A percentile compares a stretch with the other conserved stretches of the same genome.
These are phyloP conservation scores for Penicillium sp. DNA, from an alignment of 2,329 filamentous ascomycete genomes.

Conservation along the genomic window DNA sequence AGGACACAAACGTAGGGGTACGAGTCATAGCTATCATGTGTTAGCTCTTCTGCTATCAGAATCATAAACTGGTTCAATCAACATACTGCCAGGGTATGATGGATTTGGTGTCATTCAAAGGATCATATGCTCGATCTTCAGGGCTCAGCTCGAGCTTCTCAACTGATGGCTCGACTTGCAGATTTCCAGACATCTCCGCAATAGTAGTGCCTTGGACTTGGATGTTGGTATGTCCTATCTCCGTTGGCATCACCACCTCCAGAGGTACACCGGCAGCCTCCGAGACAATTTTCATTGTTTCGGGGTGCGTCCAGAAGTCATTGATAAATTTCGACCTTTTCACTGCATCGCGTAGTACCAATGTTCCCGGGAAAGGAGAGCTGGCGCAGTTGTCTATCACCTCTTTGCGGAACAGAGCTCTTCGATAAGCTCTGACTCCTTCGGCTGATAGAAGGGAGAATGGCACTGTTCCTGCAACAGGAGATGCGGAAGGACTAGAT, in stretches of 20 bases:
- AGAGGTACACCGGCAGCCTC: slow-evolving; percentile 24
- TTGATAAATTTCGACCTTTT: slow-evolving; percentile 24
- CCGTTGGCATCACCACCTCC: slow-evolving; percentile 24
- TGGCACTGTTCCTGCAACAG: slow-evolving; percentile 14
- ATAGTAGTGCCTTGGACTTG: slow-evolving; percentile 20
- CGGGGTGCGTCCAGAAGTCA: slow-evolving; percentile 28
- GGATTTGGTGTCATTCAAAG: slow-evolving; percentile 15
- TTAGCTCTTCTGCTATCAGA: neutral
- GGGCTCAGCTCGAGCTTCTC: slow-evolving; percentile 14
- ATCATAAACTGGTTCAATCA: neutral
- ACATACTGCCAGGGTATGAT: slow-evolving; percentile 29
- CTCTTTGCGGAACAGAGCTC: slow-evolving; percentile 11
- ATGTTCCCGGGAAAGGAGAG: slow-evolving; percentile 18
- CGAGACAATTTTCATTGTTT: slow-evolving; percentile 24
- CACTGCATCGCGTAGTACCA: slow-evolving; percentile 23
- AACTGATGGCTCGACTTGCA: slow-evolving; percentile 18
- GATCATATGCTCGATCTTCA: slow-evolving; percentile 19
- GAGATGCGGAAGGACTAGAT: slow-evolving; percentile 3
- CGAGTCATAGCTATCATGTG: slow-evolving; percentile 15
- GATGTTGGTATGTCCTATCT: slow-evolving; percentile 30
- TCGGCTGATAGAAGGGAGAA: slow-evolving; percentile 12
- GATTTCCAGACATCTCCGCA: slow-evolving; percentile 13
- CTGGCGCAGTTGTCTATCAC: slow-evolving; percentile 14
- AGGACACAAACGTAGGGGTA: slow-evolving; percentile 31
- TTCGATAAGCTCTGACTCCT: slow-evolving; percentile 16